Conservation (phyloP, 2,329 filamentous ascomycete species). For the Iodosphaeria phyllophila region DNA sequence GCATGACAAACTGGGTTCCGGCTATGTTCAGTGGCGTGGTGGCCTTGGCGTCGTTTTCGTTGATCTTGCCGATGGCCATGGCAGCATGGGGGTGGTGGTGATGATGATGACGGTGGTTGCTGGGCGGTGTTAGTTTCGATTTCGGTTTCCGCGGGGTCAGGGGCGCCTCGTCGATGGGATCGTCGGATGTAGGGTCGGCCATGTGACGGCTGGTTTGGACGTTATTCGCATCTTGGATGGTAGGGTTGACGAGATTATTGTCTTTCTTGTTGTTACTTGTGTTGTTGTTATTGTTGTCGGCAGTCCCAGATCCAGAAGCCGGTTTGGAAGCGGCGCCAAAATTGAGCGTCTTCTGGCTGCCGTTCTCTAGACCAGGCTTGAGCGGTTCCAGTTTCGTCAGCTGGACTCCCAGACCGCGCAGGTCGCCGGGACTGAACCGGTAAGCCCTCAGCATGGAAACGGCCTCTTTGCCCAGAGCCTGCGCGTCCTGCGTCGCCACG, state of each 20-base stretch:
- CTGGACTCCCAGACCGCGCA: conserved; percentile 83
- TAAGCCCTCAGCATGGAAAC: conserved; percentile 69
- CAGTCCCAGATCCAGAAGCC: conserved; percentile 17
- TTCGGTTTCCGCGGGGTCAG: conserved; percentile 32
- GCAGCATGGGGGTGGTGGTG: too few species aligned
- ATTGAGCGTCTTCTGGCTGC: conserved; percentile 61
- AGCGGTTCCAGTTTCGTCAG: conserved; percentile 81
- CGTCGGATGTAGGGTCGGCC: conserved; percentile 18
- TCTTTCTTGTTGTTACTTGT: too few species aligned
- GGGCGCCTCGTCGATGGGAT: conserved; percentile 37
- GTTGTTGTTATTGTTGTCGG: too few species aligned
- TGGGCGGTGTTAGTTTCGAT: conserved; percentile 11
- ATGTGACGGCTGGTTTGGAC: conserved; percentile 13
- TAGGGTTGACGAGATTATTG: too few species aligned
- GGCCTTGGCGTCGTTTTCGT: conserved; percentile 31
- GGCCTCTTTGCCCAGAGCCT: conserved; percentile 61
- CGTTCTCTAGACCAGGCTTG: conserved; percentile 53
- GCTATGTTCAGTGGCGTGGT: conserved; percentile 57
- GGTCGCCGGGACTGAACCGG: conserved; percentile 72
- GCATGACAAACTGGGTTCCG: conserved; percentile 85
- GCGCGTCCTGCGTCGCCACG: conserved; percentile 60
- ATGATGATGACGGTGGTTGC: too few species aligned
- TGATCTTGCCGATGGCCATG: conserved; percentile 28
- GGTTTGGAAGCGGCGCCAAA: conserved; percentile 40
- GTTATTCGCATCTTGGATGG: conserved; percentile 29